Percentiles rank a stretch among this genome's conserved stretches.
phyloP scores from a whole-genome alignment of 2,329 filamentous ascomycete species.

The Penicillium rolfsii region DNA sequence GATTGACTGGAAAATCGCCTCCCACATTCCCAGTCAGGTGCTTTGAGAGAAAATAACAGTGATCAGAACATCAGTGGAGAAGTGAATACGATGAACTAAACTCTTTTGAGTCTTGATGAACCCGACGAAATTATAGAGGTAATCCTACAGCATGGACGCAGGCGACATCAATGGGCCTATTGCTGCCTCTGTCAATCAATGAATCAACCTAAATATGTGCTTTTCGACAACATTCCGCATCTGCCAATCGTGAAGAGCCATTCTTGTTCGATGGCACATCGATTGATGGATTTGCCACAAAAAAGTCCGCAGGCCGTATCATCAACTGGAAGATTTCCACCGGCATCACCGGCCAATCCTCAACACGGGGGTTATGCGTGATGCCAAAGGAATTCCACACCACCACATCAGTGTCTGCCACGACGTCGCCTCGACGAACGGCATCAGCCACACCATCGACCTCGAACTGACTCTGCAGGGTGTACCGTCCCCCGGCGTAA shows the following conservation, averaged over 20 bases:
- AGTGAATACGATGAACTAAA: not conserved
- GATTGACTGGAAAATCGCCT: too few species aligned
- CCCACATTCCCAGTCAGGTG: too few species aligned
- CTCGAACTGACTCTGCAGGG: slow-evolving; percentile 54
- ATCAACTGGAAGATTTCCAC: slow-evolving; percentile 45
- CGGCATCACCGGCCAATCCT: slow-evolving; percentile 52
- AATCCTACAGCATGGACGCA: not conserved
- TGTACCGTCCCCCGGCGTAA: slow-evolving; percentile 59
- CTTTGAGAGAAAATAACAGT: too few species aligned
- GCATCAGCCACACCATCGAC: slow-evolving; percentile 40
- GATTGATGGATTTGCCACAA: slow-evolving; percentile 56
- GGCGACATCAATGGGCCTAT: not conserved
- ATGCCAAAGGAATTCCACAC: slow-evolving; percentile 51
- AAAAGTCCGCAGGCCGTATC: slow-evolving; percentile 58
- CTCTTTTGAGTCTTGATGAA: not conserved
- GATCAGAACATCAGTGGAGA: too few species aligned
- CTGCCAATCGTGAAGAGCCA: slow-evolving; percentile 35
- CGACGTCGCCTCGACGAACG: slow-evolving; percentile 37
- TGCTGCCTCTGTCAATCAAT: too few species aligned
- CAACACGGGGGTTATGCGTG: slow-evolving; percentile 50
- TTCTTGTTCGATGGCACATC: slow-evolving; percentile 54
- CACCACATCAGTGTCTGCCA: slow-evolving; percentile 48
- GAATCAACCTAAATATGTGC: slow-evolving; percentile 31
- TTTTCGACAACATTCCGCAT: slow-evolving; percentile 39
- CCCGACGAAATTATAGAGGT: not conserved